These are phyloP conservation scores for Nothophytophthora sp. DNA, from an alignment of 352 stramenopile species.

Conservation along the genomic window DNA sequence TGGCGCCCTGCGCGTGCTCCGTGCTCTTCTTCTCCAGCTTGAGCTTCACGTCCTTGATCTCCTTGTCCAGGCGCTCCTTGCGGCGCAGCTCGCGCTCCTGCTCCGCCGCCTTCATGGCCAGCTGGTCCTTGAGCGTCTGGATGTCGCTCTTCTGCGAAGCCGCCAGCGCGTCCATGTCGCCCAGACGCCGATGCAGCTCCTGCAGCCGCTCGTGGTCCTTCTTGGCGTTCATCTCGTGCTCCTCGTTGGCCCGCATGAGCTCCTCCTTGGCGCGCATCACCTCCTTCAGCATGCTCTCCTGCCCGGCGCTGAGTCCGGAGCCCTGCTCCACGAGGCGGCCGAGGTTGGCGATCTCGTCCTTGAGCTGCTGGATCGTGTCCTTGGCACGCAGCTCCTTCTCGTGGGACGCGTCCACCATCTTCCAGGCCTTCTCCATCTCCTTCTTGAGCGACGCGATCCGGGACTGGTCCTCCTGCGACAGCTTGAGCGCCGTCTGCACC, in stretches of 20 bases:
- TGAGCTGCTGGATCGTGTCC: slow-evolving; percentile 94
- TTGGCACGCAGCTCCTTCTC: slow-evolving; percentile 94
- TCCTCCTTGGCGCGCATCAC: slow-evolving; percentile 91
- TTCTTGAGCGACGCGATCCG: slow-evolving; percentile 94
- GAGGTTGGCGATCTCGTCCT: slow-evolving; percentile 96
- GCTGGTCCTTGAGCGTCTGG: slow-evolving; percentile 85
- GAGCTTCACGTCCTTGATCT: slow-evolving; percentile 89
- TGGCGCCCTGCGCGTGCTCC: slow-evolving; percentile 49
- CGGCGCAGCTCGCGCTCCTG: slow-evolving; percentile 88
- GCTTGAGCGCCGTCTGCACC: slow-evolving; percentile 94
- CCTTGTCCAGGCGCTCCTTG: slow-evolving; percentile 92
- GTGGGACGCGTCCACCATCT: slow-evolving; percentile 95
- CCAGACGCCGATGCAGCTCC: slow-evolving; percentile 69
- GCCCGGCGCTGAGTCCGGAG: slow-evolving; percentile 87
- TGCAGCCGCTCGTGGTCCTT: slow-evolving; percentile 84
- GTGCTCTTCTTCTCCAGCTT: slow-evolving; percentile 89
- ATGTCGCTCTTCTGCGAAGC: slow-evolving; percentile 68
- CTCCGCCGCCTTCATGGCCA: slow-evolving; percentile 86
- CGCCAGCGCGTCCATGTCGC: slow-evolving; percentile 61
- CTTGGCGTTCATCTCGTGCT: slow-evolving; percentile 78
- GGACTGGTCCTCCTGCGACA: slow-evolving; percentile 93
- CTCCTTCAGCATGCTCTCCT: slow-evolving; percentile 94
- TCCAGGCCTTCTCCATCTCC: slow-evolving; percentile 96
- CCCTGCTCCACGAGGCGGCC: slow-evolving; percentile 96
- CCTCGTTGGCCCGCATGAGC: slow-evolving; percentile 85